Evolutionary conservation across 148 eudicot genomes (phyloP), one percentile per base, ranked within the genome.

Genomic region (Camellia japonica): DNA sequence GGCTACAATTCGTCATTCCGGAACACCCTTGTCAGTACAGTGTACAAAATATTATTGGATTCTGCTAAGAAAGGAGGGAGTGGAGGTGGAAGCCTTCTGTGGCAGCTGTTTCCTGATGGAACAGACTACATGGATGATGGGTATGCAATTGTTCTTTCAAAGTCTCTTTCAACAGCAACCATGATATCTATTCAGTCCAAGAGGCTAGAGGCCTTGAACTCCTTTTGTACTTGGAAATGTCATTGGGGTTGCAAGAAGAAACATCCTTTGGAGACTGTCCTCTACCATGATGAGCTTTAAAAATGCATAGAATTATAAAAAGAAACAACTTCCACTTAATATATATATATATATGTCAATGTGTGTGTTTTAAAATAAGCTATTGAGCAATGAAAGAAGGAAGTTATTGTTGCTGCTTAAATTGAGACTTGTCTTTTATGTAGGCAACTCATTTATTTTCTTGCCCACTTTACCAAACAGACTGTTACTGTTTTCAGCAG

Each of bases 101-200:
- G 98, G 98, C 98, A 92, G 85, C 83, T 94, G 14, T 91, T 89
- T 73, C 97, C 98, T 30, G 91, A 90, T n/a, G 92, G 89, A 38
- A 89, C 92, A 16, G 94, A 90, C 18, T 86, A 89, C 82, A 92
- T 94, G 94, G 87, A 91, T 38, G 97, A 92, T 43, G 97, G 98
- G 19, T 90, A 91, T 80, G 93, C 94, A 49, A 75, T 94, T 72
- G 87, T 90, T 59, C 91, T 92, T 49, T 84, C 91, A 3, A 86
- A 90, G 81, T 78, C 86, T 43, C 89, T 88, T 55, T 86, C 92
- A 0, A 83, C 85, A 30, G 74, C 94, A n/a, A 74, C 84, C 60
- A 87, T 94, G 10, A 81, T 94, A 51, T 86, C 97, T 66, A 88
- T 83, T 67, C 90, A 85, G 12, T 94, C 94, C 9, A 84, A 82